phyloP scores from a whole-genome alignment of 257 asterid genomes.

The Ilex asprella region DNA sequence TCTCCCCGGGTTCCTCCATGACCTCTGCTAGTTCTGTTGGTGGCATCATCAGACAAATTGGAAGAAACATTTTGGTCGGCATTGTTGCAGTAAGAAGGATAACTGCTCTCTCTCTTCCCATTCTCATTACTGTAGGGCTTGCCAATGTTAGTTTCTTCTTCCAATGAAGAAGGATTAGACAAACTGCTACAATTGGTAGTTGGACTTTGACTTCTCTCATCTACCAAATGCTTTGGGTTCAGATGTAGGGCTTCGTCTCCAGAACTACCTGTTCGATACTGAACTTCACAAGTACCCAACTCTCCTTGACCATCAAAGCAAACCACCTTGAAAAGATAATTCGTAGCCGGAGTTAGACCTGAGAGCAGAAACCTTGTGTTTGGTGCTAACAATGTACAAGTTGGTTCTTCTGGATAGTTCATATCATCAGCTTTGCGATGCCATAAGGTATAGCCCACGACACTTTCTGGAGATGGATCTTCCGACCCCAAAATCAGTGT shows the following conservation, averaged over 20 bases:
- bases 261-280: constrained; percentile 33
- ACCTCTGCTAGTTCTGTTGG: constrained; percentile 16
- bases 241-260: constrained; percentile 22
- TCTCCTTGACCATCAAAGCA: constrained; percentile 41
- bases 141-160: constrained; percentile 61
- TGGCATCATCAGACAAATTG: constrained; percentile 7
- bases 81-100: constrained; percentile 26
- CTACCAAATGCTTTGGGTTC: constrained; percentile 34
- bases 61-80: constrained; percentile 30
- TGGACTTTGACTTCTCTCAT: constrained; percentile 54
- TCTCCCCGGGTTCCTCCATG: constrained; percentile 29
- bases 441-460: constrained; percentile 43
- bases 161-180: constrained; percentile 85
- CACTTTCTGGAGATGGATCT: constrained; percentile 19
- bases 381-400: constrained; percentile 49
- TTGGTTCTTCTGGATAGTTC: constrained; percentile 54
- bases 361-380: constrained; percentile 43
- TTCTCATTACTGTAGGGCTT: constrained; percentile 41
- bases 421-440: constrained; percentile 55
- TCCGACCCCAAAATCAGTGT: constrained; percentile 20
- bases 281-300: constrained; percentile 35
- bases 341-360: constrained; percentile 49
- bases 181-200: constrained; percentile 71
- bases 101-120: constrained; percentile 35
- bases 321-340: constrained; percentile 51